phyloP scores from a whole-genome alignment of 177 flowering plant genomes.

The Vitis hybrid region DNA sequence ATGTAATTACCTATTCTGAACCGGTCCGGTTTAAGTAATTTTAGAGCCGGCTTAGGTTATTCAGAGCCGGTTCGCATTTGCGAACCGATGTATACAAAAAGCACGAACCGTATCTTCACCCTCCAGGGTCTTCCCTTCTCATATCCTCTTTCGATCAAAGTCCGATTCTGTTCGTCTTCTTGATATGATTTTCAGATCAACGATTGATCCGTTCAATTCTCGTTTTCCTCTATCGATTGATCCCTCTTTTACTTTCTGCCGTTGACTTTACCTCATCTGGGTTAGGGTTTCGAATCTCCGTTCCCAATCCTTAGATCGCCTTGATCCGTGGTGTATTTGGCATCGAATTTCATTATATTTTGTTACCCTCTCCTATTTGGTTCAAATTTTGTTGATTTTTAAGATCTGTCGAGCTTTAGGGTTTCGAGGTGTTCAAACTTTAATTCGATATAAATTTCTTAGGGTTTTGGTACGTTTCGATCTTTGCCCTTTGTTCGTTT shows the following conservation, averaged over 20 bases:
- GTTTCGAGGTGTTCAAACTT: conserved; percentile 18
- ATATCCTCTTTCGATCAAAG: conserved; percentile 3
- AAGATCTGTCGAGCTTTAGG: conserved; percentile 16
- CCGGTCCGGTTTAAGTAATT: background rate
- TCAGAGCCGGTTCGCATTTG: conserved; percentile 7
- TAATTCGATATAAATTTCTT: background rate
- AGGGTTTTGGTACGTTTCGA: conserved; percentile 12
- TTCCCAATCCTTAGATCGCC: background rate
- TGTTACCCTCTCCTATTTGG: conserved; percentile 6
- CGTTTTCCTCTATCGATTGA: conserved; percentile 23
- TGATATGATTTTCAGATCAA: conserved; percentile 11
- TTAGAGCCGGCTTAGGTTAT: background rate
- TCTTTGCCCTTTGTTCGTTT: background rate
- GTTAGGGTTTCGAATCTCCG: conserved; percentile 20
- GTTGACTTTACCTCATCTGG: conserved; percentile 12
- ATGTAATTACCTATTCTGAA: background rate
- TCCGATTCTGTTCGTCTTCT: conserved; percentile 11
- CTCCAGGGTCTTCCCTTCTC: conserved; percentile 5
- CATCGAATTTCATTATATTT: background rate
- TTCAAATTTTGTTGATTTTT: conserved; percentile 1
- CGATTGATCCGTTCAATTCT: conserved; percentile 9
- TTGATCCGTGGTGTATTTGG: background rate
- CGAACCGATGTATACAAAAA: conserved; percentile 16
- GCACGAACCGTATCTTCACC: conserved; percentile 17
- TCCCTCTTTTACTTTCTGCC: conserved; percentile 2